A percentile compares a stretch with the other conserved stretches of the same genome.
These are phyloP conservation scores for Tricholoma sp. DNA, from an alignment of 768 basidiomycete species.

Conservation along the genomic window DNA sequence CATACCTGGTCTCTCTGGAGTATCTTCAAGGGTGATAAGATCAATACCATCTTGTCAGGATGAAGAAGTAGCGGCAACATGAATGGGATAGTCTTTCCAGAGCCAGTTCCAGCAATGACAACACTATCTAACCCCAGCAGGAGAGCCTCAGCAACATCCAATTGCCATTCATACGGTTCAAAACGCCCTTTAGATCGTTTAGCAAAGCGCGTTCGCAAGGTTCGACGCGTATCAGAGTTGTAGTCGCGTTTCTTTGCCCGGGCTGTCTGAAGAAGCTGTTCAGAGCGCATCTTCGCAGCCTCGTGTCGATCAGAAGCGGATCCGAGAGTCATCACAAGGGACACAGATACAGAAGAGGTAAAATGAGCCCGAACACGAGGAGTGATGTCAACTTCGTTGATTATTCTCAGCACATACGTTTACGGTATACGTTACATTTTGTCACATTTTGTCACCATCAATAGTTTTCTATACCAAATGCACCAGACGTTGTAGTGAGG, in stretches of 20 bases:
- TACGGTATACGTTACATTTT: not conserved
- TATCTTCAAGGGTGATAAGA: not conserved
- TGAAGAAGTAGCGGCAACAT: conserved; percentile 21
- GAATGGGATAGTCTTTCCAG: conserved; percentile 30
- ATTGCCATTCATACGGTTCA: conserved; percentile 26
- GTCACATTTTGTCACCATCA: not conserved
- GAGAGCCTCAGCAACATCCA: conserved; percentile 28
- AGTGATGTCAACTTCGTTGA: not conserved
- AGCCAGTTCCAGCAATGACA: conserved; percentile 29
- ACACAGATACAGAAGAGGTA: not conserved
- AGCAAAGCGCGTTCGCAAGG: not conserved
- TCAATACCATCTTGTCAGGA: conserved; percentile 7
- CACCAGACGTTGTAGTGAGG: no score
- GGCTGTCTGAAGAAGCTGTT: not conserved
- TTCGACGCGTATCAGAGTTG: not conserved
- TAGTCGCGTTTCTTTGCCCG: not conserved
- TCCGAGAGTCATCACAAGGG: not conserved
- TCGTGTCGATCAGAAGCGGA: not conserved
- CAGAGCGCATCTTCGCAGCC: not conserved
- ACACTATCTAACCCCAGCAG: conserved; percentile 24
- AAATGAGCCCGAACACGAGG: not conserved
- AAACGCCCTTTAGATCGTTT: not conserved
- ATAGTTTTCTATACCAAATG: not conserved
- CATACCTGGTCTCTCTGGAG: not conserved
- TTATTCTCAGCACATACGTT: not conserved